Evolutionary conservation across 768 basidiomycete genomes (phyloP), one percentile per base, ranked within the genome.

Genomic region (Termitomyces sp.): DNA sequence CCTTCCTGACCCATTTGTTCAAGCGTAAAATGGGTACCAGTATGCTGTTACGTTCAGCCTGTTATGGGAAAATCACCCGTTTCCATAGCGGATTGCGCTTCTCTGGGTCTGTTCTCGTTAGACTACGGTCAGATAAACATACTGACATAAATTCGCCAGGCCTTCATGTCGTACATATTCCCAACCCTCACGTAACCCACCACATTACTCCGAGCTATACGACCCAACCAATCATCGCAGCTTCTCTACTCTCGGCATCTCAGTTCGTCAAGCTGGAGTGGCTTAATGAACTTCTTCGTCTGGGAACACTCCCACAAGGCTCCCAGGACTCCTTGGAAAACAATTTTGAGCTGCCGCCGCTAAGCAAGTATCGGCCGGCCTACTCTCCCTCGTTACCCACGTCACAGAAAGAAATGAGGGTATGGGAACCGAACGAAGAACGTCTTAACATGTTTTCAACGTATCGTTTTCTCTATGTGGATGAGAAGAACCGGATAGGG

Each of bases 341-440:
- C 20, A 67, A 71, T 0, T 90, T 85, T 48, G 54, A 53, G 7
- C 76, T 87, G 1, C 89, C 90, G 0, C 65, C 67, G 1, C 73
- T 81, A 48, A 76, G 75, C 65, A 87, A 86, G 69, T 88, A 78
- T 69, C 81, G 83, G 24, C 91, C 91, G 0, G 59, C 69, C 0
- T 89, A 88, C 62, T 78, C 84, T 15, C 74, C 84, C 0, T 71
- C 79, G 3, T 74, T 91, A 2, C 69, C 79, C 0, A 62, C 80
- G 0, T 62, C 76, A 3, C 75, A 87, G 42, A 86, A 86, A 68
- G 75, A 73, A 0, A 75, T 81, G 68, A 81, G 77, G 32, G 73
- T 83, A 2, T 91, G 90, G 91, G 83, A 87, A 60, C 86, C 86
- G 0, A 87, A 86, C 57, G 86, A 89, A 67, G 84, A 79, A 58